Evolutionary conservation across 176 grass and related monocot species (phyloP), one percentile per base, ranked within the genome.

Genomic region (Echinochloa phyllopogon): DNA sequence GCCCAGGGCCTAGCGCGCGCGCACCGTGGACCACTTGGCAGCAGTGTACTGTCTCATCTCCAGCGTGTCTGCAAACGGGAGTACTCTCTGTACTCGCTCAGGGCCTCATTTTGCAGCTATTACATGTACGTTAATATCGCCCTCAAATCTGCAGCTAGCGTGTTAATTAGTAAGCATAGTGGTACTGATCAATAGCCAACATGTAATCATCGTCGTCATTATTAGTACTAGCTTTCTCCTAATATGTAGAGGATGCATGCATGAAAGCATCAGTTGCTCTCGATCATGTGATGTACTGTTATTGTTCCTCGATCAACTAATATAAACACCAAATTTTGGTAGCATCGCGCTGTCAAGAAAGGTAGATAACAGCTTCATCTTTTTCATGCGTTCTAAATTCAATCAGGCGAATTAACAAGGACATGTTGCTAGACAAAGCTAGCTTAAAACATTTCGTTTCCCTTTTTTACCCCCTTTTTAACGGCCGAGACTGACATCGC

Each of bases 241-340:
- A 47, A 8, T 3, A 16, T 41, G 70, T 73, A 56, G 72, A n/a
- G 72, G 72, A 14, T 79, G 61, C 61, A 67, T 80, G 45, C 61
- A 67, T 80, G 45, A 65, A 49, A 52, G 27, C 60, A 50, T 71
- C 36, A 23, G 29, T 40, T 44, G 75, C 39, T 18, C 21, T 77
- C 38, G 60, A 36, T 37, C 27, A 65, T 48, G 60, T 38, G 76
- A 65, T 38, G 77, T 0, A 49, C 60, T 8, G 21, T 40, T 4
- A 25, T 37, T 38, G 11, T 50, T 23, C 18, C 10, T 16, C 6
- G n/a, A n/a, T 20, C 21, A n/a, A n/a, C 6, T 5, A 49, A 79
- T 64, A 62, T 45, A 20, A 79, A 64, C 77, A 51, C 62, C 77
- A 66, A n/a, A 39, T 23, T 50, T 80, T 52, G 77, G 77, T 80